phyloP scores from a whole-genome alignment of 257 asterid species.

The Galeopsis tetrahit region DNA sequence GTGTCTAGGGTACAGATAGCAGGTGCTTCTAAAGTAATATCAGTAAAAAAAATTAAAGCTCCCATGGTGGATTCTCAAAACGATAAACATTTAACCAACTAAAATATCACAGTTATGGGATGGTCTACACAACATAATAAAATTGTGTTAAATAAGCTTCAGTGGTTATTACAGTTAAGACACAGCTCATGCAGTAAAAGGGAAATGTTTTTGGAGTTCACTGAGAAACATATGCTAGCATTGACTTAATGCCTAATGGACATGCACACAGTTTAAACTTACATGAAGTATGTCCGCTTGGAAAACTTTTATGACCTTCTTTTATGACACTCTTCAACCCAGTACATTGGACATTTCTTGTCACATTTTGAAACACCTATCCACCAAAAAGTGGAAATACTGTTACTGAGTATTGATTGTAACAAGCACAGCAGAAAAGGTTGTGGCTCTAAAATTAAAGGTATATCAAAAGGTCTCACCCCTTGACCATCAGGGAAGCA shows the following conservation, averaged over 20 bases:
- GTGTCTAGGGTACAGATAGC: neutral
- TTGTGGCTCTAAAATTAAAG: conserved; percentile 13
- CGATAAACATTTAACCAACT: neutral
- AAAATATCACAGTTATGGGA: neutral
- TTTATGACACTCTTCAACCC: conserved; percentile 70
- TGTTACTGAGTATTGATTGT: conserved; percentile 27
- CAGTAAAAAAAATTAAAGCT: neutral
- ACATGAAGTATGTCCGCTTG: conserved; percentile 97
- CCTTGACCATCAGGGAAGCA: conserved; percentile 92
- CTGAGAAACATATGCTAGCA: conserved; percentile 14
- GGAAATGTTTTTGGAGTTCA: neutral
- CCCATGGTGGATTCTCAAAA: neutral
- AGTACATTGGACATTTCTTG: conserved; percentile 81
- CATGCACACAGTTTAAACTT: conserved; percentile 41
- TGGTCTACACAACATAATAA: neutral
- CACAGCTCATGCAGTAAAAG: conserved; percentile 18
- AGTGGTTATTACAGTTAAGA: neutral
- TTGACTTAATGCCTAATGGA: neutral
- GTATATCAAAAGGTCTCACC: conserved; percentile 51
- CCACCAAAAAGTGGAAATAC: conserved; percentile 38
- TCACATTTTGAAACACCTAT: conserved; percentile 71
- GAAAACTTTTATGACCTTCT: conserved; percentile 97
- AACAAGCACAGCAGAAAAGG: neutral
- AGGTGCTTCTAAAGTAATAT: neutral
- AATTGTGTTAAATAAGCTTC: neutral